phyloP scores from a whole-genome alignment of 805 yeast genomes.

The Citeromyces matritensis region DNA sequence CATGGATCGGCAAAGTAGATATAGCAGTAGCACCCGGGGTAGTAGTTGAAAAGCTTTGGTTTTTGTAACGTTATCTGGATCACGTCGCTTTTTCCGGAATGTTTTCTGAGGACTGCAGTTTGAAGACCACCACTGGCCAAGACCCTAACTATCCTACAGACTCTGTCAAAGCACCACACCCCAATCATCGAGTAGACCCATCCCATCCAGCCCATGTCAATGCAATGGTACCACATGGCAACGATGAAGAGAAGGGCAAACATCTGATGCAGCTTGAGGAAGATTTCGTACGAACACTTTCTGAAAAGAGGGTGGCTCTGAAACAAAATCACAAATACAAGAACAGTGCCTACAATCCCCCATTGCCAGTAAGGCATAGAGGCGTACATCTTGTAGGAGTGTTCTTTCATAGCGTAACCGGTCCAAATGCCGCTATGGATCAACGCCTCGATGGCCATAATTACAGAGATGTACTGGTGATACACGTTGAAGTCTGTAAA shows the following conservation, averaged over 20 bases:
- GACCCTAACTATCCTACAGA: conserved; percentile 18
- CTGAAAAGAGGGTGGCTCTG: conserved; percentile 31
- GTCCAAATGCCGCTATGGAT: conserved; percentile 18
- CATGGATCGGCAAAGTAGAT: conserved; percentile 26
- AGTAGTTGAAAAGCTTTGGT: conserved; percentile 27
- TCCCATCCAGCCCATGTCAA: conserved; percentile 21
- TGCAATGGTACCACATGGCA: conserved; percentile 32
- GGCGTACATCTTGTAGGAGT: conserved; percentile 2
- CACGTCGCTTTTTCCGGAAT: conserved; percentile 7
- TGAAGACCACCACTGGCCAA: conserved; percentile 11
- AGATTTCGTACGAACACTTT: conserved; percentile 28
- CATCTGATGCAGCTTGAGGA: conserved; percentile 24
- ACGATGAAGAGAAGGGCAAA: conserved; percentile 26
- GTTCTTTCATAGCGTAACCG: conserved; percentile 7
- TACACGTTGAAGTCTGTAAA: conserved; percentile 23
- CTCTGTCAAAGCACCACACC: conserved; percentile 26
- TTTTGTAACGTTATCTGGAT: conserved; percentile 18
- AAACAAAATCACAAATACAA: conserved; percentile 24
- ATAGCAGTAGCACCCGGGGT: conserved; percentile 47
- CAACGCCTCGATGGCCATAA: conserved; percentile 11
- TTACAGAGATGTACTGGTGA: conserved; percentile 27
- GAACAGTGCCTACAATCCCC: conserved; percentile 15
- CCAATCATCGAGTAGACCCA: conserved; percentile 21
- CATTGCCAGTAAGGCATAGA: conserved; percentile 5
- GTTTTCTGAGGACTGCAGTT: conserved; percentile 5